Percentiles rank a stretch among this genome's conserved stretches.
phyloP scores from a whole-genome alignment of 2,329 filamentous ascomycete species.

The Diaporthe sp. region DNA sequence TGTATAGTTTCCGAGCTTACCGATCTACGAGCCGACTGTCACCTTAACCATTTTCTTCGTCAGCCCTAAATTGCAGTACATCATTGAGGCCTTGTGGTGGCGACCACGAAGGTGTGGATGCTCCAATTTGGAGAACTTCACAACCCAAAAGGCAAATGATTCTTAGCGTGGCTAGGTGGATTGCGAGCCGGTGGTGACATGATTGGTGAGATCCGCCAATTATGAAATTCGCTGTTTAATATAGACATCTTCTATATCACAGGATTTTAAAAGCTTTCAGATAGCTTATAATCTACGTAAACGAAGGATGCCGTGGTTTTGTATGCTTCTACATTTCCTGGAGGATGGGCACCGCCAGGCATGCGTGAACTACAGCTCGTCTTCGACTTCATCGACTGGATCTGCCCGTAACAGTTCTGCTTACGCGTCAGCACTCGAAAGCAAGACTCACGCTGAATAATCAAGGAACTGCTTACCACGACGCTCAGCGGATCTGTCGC shows the following conservation, averaged over 20 bases:
- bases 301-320: no score
- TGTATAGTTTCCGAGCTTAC: background rate
- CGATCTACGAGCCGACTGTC: background rate
- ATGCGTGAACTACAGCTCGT: background rate
- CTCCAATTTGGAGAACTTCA: slow-evolving; percentile 12
- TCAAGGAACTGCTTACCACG: background rate
- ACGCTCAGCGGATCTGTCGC: slow-evolving; percentile 28
- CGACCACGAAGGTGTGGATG: background rate
- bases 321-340: background rate
- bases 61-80: slow-evolving; percentile 4
- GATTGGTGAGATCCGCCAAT: no score
- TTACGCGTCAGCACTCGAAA: background rate
- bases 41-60: background rate
- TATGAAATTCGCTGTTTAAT: no score
- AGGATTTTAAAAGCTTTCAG: no score
- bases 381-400: background rate
- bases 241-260: no score
- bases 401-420: slow-evolving; percentile 31
- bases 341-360: background rate
- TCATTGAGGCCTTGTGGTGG: background rate
- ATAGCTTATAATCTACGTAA: no score
- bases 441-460: background rate
- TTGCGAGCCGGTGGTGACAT: no score
- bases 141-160: background rate
- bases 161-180: no score